Base-by-base conservation (phyloP, 768 basidiomycete species). In the Xanthoconium purpureum region DNA sequence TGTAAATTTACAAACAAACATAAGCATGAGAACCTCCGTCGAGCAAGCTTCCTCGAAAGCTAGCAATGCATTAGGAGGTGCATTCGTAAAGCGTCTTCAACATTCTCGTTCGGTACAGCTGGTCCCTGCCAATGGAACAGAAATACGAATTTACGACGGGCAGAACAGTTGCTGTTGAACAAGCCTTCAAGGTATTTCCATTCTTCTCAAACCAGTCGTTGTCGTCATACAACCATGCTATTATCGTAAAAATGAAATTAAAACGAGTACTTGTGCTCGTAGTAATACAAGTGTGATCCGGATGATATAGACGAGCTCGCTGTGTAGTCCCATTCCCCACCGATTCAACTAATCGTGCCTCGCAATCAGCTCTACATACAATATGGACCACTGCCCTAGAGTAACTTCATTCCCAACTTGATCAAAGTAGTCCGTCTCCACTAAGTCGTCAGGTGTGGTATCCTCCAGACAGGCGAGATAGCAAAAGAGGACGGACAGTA, bases 391-490 rank as follows among this genome's bases (percentile, higher is more conserved):
- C 43, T 12, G 36, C 28, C 10, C 58, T 2, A 61, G 29, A 15
- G 2, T 18, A 29, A 53, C 50, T 1, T 20, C 13, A n/a, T 37
- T 2, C 59, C 63, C 65, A 7, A 55, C n/a, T 1, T 43, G 28
- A 40, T 62, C 52, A 24, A 17, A n/a, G n/a, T 35, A 52, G 1
- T 38, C 18, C 39, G 6, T 18, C 1, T 51, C 24, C 45, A 20
- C 17, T 7, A 47, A 0, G 6, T 44, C 13, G 11, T 50, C 47
- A n/a, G 38, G 29, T 0, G 42, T 29, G 10, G 29, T 13, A 20
- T 30, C 53, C 12, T 57, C 47, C n/a, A 64, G 35, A 40, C 56
- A 65, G 14, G 49, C 38, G 39, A 62, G 60, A 37, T 54, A 65
- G 50, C 50, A 56, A 42, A 62, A 40, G 15, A 58, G 39, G 38